These are phyloP conservation scores for Jaltomata sinuosa DNA, from an alignment of 257 asterid genomes.

Conservation along the genomic window DNA sequence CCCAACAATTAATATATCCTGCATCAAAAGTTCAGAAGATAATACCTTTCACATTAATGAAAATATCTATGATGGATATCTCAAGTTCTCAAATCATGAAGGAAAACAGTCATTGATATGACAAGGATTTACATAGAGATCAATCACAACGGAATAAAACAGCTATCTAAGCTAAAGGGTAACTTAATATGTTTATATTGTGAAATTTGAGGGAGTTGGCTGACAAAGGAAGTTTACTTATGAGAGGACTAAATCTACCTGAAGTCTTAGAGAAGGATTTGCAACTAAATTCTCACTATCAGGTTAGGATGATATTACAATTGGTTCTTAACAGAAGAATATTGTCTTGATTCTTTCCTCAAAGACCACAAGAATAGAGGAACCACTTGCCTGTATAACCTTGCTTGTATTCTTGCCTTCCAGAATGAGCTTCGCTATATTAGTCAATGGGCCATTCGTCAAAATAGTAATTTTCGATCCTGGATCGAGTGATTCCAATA, in stretches of 20 bases:
- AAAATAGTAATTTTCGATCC: slow-evolving; percentile 59
- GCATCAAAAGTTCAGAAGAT: slow-evolving; percentile 12
- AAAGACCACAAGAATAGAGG: not conserved
- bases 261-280: not conserved
- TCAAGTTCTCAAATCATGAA: not conserved
- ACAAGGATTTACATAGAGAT: not conserved
- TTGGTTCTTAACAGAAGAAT: not conserved
- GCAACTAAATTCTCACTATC: not conserved
- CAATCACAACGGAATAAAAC: not conserved
- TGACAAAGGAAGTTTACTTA: not conserved
- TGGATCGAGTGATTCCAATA: slow-evolving; percentile 49
- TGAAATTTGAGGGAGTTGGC: not conserved
- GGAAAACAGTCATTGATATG: not conserved
- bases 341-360: not conserved
- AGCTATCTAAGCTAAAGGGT: not conserved
- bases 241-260: not conserved
- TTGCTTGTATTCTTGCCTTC: slow-evolving; percentile 33
- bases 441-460: slow-evolving; percentile 83
- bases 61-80: slow-evolving; percentile 3
- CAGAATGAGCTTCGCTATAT: slow-evolving; percentile 46
- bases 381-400: slow-evolving; percentile 43
- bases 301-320: not conserved
- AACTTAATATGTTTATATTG: not conserved
- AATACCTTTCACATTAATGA: not conserved
- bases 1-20: slow-evolving; percentile 71